A percentile compares a stretch with the other conserved stretches of the same genome.
Evolutionary conservation across 352 stramenopile genomes (phyloP).

Genomic region (Globisporangium solare): DNA sequence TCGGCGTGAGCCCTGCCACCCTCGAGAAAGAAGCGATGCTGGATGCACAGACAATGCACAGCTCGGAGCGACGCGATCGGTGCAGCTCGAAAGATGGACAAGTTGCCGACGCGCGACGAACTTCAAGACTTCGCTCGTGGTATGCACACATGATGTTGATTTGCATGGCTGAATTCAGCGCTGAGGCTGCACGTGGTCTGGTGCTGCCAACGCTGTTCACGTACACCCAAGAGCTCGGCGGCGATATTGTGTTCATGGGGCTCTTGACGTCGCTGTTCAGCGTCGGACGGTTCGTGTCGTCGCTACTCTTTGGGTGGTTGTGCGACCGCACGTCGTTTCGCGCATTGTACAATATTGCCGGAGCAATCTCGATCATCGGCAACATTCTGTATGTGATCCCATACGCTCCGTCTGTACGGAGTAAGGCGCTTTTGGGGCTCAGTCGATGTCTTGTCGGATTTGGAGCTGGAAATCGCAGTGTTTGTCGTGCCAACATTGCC

Average conservation of each 20-base stretch:
- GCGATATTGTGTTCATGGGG: constrained; percentile 47
- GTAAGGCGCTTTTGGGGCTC: constrained; percentile 32
- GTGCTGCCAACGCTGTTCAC: constrained; percentile 66
- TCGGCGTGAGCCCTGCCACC: background rate
- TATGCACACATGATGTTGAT: constrained; percentile 58
- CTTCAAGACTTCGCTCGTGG: constrained; percentile 24
- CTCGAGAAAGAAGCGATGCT: constrained; percentile 10
- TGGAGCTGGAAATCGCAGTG: constrained; percentile 62
- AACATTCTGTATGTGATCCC: constrained; percentile 60
- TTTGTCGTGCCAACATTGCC: constrained; percentile 67
- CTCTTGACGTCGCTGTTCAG: constrained; percentile 64
- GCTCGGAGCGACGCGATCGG: too few relatives aligned
- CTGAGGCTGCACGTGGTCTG: constrained; percentile 53
- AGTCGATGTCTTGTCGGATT: constrained; percentile 70
- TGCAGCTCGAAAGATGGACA: background rate
- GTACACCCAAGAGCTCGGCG: constrained; percentile 53
- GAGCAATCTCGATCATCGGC: constrained; percentile 34
- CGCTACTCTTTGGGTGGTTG: constrained; percentile 55
- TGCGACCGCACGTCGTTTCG: constrained; percentile 58
- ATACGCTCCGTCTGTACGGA: constrained; percentile 30
- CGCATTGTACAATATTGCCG: constrained; percentile 45
- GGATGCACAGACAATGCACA: too few relatives aligned
- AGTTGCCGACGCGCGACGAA: background rate
- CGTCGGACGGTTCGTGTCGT: constrained; percentile 54
- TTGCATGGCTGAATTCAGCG: constrained; percentile 49